These are phyloP conservation scores for Collybia nuda DNA, from an alignment of 768 basidiomycete species.

Conservation along the genomic window DNA sequence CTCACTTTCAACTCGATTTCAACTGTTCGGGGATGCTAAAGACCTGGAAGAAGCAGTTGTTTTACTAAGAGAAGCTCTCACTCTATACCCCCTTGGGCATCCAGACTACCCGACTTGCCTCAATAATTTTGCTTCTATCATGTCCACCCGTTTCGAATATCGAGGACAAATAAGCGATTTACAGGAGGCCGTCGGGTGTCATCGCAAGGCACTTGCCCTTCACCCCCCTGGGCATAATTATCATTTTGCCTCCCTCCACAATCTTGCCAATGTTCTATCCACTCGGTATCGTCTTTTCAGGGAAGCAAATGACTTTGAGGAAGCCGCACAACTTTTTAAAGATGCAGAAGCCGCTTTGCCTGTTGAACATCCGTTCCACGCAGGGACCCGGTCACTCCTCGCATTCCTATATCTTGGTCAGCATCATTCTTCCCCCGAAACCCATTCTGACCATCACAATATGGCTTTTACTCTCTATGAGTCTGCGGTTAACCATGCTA, in stretches of 20 bases:
- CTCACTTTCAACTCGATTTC: too few relatives aligned
- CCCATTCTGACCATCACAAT: background rate
- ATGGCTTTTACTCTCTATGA: background rate
- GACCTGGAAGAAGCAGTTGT: too few relatives aligned
- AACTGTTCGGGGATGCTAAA: background rate
- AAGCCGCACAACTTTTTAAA: background rate
- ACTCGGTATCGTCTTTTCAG: background rate
- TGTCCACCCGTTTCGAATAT: slow-evolving; percentile 4
- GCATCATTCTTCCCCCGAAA: background rate
- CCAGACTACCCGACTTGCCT: slow-evolving; percentile 5
- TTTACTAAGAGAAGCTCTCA: background rate
- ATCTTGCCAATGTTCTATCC: background rate
- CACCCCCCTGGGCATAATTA: background rate
- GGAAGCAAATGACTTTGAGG: background rate
- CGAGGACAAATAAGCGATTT: slow-evolving; percentile 7
- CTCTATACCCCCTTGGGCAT: background rate
- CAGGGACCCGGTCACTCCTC: background rate
- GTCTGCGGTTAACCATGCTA: background rate
- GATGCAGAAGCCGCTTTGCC: background rate
- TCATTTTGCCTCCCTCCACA: background rate
- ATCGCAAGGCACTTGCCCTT: slow-evolving; percentile 8
- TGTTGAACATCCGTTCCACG: background rate
- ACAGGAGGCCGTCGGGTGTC: slow-evolving; percentile 15
- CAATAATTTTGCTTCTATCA: slow-evolving; percentile 9
- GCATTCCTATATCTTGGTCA: background rate